Base-by-base conservation (phyloP, 2,329 filamentous ascomycete genomes). In the Epichloe uncinata region DNA sequence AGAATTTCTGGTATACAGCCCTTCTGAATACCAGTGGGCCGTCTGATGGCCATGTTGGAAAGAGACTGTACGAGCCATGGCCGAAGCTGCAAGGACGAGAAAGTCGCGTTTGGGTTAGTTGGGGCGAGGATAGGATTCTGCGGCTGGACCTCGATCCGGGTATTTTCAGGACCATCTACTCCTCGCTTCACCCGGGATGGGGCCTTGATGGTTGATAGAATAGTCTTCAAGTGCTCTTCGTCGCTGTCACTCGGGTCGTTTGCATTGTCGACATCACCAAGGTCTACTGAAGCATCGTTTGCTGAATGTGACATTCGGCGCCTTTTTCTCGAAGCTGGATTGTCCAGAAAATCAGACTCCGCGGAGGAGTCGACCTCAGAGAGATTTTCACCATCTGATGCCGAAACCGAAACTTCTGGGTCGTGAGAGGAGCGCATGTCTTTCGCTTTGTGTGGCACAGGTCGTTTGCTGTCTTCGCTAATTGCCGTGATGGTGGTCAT, bases 1-100 rank as follows among this genome's bases (percentile, higher is more conserved):
- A 98, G 66, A 52, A 97, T 96, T 63, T 93, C 85, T 1, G 91
- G 90, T 60, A 98, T 97, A 63, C 87, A 95, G 48, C 82, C 84
- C 60, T 85, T 87, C 60, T 98, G 93, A 72, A 98, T 97, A 15
- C 85, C 84, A 0, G 93, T 98, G 0, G 93, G 93, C 51, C 84
- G 76, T 61, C 80, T 86, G 63, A 98, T 96, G 33, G 89, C 87
- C 77, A 81, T 78, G 60, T 79, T 80, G 49, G 68, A 67, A 43
- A 98, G 73, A 1, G 91, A 91, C 53, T 83, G 79, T 2, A 94
- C 82, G 4, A 98, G 81, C 93, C 93, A 98, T 64, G 87, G 87
- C 37, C 81, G 77, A 42, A 95, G 82, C 47, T 79, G 73, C 47
- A 96, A 69, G 11, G 80, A 78, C 16, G 81, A 77, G 62, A 95